Percentiles rank a stretch among this genome's conserved stretches.
phyloP scores from a whole-genome alignment of 2,329 filamentous ascomycete genomes.

The Lasiodiplodia theobromae region DNA sequence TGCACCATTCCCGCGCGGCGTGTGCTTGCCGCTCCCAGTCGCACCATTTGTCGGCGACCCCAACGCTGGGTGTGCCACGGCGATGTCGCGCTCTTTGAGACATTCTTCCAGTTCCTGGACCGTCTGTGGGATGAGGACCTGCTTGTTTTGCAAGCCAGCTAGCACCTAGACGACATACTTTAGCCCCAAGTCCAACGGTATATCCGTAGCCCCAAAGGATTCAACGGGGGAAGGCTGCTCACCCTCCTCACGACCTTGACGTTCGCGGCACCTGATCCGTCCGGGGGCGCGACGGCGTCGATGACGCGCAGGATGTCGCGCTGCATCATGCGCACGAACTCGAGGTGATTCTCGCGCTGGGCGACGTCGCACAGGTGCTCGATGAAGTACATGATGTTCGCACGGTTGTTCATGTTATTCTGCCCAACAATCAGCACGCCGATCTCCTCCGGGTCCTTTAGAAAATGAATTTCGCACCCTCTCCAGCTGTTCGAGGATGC shows the following conservation, averaged over 20 bases:
- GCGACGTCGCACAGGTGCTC: slow-evolving; percentile 92
- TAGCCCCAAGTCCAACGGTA: background rate
- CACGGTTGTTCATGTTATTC: slow-evolving; percentile 95
- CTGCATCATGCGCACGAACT: slow-evolving; percentile 94
- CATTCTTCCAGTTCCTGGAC: slow-evolving; percentile 83
- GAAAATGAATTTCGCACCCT: slow-evolving; percentile 57
- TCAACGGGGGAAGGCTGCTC: slow-evolving; percentile 34
- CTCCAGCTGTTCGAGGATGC: slow-evolving; percentile 95
- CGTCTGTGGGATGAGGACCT: slow-evolving; percentile 75
- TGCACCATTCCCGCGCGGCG: slow-evolving; percentile 43
- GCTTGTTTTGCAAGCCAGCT: slow-evolving; percentile 72
- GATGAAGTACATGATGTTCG: slow-evolving; percentile 99
- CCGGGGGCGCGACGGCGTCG: slow-evolving; percentile 86
- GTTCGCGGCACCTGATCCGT: slow-evolving; percentile 89
- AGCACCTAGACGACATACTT: slow-evolving; percentile 62
- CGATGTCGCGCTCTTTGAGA: slow-evolving; percentile 76
- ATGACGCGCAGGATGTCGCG: slow-evolving; percentile 90
- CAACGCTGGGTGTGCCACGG: slow-evolving; percentile 37
- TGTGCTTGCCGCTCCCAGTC: slow-evolving; percentile 29
- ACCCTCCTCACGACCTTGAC: slow-evolving; percentile 90
- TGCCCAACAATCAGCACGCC: slow-evolving; percentile 42
- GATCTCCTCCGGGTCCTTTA: background rate
- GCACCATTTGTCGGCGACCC: slow-evolving; percentile 34
- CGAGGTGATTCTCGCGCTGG: slow-evolving; percentile 74
- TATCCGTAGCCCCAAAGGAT: background rate